These are phyloP conservation scores for Fusarium verticillioides DNA, from an alignment of 2,329 filamentous ascomycete genomes.

Conservation along the genomic window DNA sequence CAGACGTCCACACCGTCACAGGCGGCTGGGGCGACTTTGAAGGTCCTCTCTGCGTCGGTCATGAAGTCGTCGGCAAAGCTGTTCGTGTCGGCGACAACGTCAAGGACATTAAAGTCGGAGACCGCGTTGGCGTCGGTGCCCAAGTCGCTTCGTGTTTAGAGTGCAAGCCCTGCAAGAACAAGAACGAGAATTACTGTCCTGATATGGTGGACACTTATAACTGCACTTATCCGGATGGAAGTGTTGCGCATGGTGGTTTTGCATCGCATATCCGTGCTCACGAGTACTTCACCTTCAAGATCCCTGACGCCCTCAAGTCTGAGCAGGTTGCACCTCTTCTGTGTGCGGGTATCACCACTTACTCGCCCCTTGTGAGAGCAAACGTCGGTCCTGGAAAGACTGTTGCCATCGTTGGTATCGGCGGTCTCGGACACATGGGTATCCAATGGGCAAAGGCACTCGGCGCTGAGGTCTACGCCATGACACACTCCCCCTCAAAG, in stretches of 20 bases:
- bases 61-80: slow-evolving; percentile 72
- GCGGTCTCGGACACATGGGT: slow-evolving; percentile 79
- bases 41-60: slow-evolving; percentile 66
- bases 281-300: slow-evolving; percentile 69
- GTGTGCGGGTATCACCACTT: slow-evolving; percentile 82
- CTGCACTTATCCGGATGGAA: slow-evolving; percentile 66
- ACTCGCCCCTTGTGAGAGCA: slow-evolving; percentile 73
- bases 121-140: slow-evolving; percentile 63
- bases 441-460: slow-evolving; percentile 77
- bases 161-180: slow-evolving; percentile 58
- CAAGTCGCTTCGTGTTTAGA: slow-evolving; percentile 38
- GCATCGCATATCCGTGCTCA: slow-evolving; percentile 61
- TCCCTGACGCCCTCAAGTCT: slow-evolving; percentile 63
- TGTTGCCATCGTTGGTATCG: slow-evolving; percentile 76
- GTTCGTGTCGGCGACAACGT: slow-evolving; percentile 63
- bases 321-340: slow-evolving; percentile 74
- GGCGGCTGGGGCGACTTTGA: slow-evolving; percentile 57
- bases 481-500: slow-evolving; percentile 70
- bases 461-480: slow-evolving; percentile 72
- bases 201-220: slow-evolving; percentile 67
- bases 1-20: slow-evolving; percentile 65
- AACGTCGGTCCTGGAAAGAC: slow-evolving; percentile 75
- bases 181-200: slow-evolving; percentile 71
- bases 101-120: slow-evolving; percentile 67
- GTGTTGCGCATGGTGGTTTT: slow-evolving; percentile 73